phyloP scores from a whole-genome alignment of 345 rosid genomes.

The Aethionema arabicum region DNA sequence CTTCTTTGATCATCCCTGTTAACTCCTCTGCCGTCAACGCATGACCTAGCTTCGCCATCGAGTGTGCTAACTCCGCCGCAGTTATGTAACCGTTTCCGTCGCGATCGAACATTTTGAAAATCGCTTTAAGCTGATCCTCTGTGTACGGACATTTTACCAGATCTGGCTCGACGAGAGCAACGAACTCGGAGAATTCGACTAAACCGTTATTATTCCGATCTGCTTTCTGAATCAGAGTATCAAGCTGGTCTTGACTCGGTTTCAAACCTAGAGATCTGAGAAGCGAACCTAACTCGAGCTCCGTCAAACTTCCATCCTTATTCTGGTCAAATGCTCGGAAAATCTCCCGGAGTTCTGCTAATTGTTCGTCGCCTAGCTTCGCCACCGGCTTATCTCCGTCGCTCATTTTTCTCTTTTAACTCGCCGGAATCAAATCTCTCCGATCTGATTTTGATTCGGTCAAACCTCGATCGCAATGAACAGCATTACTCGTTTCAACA shows the following conservation, averaged over 20 bases:
- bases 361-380: conserved; percentile 70
- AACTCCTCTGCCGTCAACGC: conserved; percentile 76
- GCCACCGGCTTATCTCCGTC: conserved; percentile 38
- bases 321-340: conserved; percentile 86
- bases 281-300: conserved; percentile 82
- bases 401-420: conserved; percentile 39
- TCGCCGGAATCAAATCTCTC: not conserved
- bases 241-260: conserved; percentile 81
- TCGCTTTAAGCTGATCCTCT: conserved; percentile 57
- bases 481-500: not conserved
- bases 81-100: conserved; percentile 87
- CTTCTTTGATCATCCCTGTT: conserved; percentile 96
- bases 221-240: conserved; percentile 64
- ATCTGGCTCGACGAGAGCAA: conserved; percentile 78
- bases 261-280: conserved; percentile 76
- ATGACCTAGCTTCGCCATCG: conserved; percentile 83
- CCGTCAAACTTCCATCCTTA: conserved; percentile 89
- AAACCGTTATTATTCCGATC: conserved; percentile 86
- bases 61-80: conserved; percentile 80
- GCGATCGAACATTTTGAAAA: conserved; percentile 75
- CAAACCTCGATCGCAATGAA: conserved; percentile 19
- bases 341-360: conserved; percentile 76
- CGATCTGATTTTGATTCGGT: conserved; percentile 13
- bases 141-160: conserved; percentile 76
- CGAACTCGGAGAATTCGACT: conserved; percentile 84